These are phyloP conservation scores for Tulasnella sp. DNA, from an alignment of 768 basidiomycete genomes.

Conservation along the genomic window DNA sequence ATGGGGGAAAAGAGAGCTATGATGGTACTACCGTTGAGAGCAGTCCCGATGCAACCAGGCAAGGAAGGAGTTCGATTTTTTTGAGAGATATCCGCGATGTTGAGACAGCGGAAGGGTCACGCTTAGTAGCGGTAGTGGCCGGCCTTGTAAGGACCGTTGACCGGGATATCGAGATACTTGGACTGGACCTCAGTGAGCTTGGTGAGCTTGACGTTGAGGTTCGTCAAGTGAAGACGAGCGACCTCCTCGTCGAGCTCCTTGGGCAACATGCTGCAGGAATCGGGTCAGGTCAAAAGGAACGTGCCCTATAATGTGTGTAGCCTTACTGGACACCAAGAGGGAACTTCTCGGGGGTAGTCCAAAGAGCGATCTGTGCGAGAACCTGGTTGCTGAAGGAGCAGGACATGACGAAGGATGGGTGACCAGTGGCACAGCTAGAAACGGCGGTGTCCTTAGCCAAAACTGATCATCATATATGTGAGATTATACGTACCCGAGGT, in stretches of 20 bases:
- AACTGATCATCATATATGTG: background rate
- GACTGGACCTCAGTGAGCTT: conserved; percentile 68
- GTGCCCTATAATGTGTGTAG: background rate
- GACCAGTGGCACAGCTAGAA: conserved; percentile 86
- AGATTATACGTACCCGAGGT: conserved; percentile 68
- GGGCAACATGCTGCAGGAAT: conserved; percentile 65
- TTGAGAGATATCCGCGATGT: background rate
- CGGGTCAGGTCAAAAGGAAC: background rate
- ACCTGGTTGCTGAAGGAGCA: conserved; percentile 99
- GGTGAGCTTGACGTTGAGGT: conserved; percentile 93
- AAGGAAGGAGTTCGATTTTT: background rate
- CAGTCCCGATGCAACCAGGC: background rate
- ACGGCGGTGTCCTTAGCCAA: background rate
- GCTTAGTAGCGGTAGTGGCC: conserved; percentile 63
- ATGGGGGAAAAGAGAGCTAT: background rate
- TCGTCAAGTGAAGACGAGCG: conserved; percentile 88
- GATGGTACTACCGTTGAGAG: conserved; percentile 6
- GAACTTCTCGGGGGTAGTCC: conserved; percentile 89
- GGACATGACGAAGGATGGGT: conserved; percentile 99
- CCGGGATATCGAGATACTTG: conserved; percentile 85
- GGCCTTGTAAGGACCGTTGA: conserved; percentile 74
- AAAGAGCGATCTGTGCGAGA: conserved; percentile 96
- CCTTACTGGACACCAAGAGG: conserved; percentile 81
- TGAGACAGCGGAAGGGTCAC: conserved; percentile 7
- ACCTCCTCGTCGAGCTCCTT: conserved; percentile 99